A percentile compares a stretch with the other conserved stretches of the same genome.
Evolutionary conservation across 441 rosid genomes (phyloP).

Genomic region (Gossypium aridum): DNA sequence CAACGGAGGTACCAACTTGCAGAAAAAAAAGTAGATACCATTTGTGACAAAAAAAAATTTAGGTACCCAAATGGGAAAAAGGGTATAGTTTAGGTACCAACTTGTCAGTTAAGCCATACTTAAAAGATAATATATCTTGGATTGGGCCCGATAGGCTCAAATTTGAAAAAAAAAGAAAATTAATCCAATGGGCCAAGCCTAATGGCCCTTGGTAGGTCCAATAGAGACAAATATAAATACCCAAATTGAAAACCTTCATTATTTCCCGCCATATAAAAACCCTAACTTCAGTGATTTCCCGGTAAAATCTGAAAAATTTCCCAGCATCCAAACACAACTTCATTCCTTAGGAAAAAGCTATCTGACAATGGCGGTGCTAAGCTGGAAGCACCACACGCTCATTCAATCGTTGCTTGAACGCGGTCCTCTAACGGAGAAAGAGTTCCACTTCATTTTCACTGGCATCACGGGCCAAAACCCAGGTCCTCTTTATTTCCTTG

Average conservation of each 20-base stretch:
- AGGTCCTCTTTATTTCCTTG: slow-evolving; percentile 24
- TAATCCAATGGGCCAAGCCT: not conserved
- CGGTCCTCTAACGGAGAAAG: slow-evolving; percentile 70
- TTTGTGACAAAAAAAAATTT: fast-evolving
- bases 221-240: not conserved
- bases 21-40: too few relatives aligned
- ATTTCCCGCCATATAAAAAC: slow-evolving; percentile 15
- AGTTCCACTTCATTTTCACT: slow-evolving; percentile 54
- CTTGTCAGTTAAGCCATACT: too few relatives aligned
- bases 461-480: slow-evolving; percentile 52
- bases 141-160: too few relatives aligned
- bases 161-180: too few relatives aligned
- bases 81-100: too few relatives aligned
- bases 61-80: too few relatives aligned
- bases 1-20: too few relatives aligned
- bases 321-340: not conserved
- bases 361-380: slow-evolving; percentile 41
- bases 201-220: not conserved
- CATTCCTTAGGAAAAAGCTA: not conserved
- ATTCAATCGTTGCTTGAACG: slow-evolving; percentile 74
- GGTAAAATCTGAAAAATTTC: not conserved
- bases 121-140: too few relatives aligned
- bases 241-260: not conserved
- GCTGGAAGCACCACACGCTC: slow-evolving; percentile 71
- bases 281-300: not conserved